Base-by-base conservation (phyloP, 257 asterid genomes). In the Cruciata laevipes region DNA sequence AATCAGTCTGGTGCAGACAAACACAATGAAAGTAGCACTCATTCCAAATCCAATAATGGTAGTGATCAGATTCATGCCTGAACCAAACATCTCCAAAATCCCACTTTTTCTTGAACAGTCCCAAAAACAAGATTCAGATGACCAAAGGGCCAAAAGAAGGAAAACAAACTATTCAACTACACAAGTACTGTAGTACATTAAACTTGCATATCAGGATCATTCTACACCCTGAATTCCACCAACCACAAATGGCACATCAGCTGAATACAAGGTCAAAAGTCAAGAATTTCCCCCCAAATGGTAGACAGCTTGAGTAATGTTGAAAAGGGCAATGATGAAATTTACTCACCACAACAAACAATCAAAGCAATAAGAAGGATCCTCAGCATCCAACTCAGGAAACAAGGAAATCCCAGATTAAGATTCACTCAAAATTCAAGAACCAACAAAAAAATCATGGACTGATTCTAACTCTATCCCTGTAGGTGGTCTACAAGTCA, bases 1-100 rank as follows among this genome's bases (percentile, higher is more conserved):
- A 66, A 89, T 79, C 53, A 91, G 82, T 58, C 98, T 81, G 25
- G 97, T 83, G 80, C 97, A 89, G 55, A 89, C 88, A 79, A 92
- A 92, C 27, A 87, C 96, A 56, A 92, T 92, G 84, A 92, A 92
- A 59, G 96, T 87, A 6, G 95, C 97, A 82, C 98, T 89, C 96
- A 92, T 92, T 27, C 89, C 97, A 78, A 92, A 89, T 59, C 98
- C 98, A 68, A 92, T 84, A 18, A 92, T 81, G 64, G 98, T 87
- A 27, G 98, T 86, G 42, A 85, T 86, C 63, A 92, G 81, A 92
- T 89, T 92, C 96, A 87, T 82, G 24, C 87, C 86, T 23, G 88
- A 81, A 30, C 89, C 93, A 24, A 89, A 84, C 95, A 89, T 85
- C 72, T 66, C 73, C 67, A 21, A 21, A 42, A 44, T 71, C 69